A percentile compares a stretch with the other conserved stretches of the same genome.
phyloP scores from a whole-genome alignment of 495 filamentous ascomycete genomes.

The Glonium stellatum region DNA sequence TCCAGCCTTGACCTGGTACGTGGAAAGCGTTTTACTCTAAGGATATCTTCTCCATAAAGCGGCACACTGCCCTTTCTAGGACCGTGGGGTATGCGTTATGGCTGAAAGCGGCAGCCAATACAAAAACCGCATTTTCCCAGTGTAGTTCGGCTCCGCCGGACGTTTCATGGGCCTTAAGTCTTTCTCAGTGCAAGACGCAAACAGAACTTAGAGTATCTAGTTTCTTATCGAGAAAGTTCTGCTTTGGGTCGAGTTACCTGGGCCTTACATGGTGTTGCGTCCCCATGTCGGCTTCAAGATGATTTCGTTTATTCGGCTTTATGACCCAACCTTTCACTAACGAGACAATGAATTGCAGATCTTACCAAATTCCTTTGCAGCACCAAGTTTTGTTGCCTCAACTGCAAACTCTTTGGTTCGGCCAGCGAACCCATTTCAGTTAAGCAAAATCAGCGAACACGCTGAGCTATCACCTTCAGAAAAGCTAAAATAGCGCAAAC shows the following conservation, averaged over 20 bases:
- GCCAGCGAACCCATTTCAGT: neutral
- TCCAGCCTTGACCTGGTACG: neutral
- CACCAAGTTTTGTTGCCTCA: neutral
- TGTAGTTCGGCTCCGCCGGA: no score
- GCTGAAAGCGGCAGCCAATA: no score
- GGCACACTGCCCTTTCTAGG: no score
- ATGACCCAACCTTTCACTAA: neutral
- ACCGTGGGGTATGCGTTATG: no score
- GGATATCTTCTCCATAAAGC: no score
- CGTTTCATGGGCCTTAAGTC: no score
- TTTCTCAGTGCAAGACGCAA: no score
- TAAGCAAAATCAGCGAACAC: neutral
- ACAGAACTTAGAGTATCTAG: no score
- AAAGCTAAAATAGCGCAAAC: slow-evolving; percentile 7
- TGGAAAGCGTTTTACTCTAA: neutral
- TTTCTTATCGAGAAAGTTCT: no score
- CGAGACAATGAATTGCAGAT: slow-evolving; percentile 4
- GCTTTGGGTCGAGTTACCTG: no score
- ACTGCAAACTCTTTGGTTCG: neutral
- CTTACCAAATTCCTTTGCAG: neutral
- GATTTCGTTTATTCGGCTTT: slow-evolving; percentile 2
- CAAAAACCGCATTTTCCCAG: no score
- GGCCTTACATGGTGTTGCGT: neutral
- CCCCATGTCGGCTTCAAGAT: neutral
- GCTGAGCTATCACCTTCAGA: neutral